Conservation (phyloP, 1,139 yeast species). For the Lodderomyces orthopsilosis region DNA sequence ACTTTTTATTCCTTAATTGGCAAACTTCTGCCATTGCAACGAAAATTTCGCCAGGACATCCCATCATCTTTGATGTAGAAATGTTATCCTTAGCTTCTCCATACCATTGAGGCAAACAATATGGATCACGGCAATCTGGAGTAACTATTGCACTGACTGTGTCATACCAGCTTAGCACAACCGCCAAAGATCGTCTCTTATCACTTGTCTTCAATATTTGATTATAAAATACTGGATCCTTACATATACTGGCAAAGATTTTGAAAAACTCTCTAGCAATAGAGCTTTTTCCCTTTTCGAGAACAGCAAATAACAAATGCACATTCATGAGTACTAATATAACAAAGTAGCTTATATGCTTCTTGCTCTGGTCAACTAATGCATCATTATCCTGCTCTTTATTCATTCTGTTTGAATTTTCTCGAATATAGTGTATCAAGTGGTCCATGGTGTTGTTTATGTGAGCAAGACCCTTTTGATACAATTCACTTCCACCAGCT, state of each 20-base stretch:
- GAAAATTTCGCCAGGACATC: slow-evolving; percentile 57
- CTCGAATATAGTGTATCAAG: slow-evolving; percentile 34
- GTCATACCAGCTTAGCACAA: slow-evolving; percentile 55
- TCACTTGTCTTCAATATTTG: slow-evolving; percentile 33
- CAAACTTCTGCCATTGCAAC: slow-evolving; percentile 43
- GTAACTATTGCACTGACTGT: slow-evolving; percentile 53
- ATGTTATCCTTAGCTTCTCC: slow-evolving; percentile 38
- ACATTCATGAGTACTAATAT: slow-evolving; percentile 50
- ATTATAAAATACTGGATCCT: slow-evolving; percentile 24
- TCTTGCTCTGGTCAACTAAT: slow-evolving; percentile 25
- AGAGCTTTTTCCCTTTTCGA: slow-evolving; percentile 53
- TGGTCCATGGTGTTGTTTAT: slow-evolving; percentile 53
- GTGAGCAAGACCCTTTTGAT: slow-evolving; percentile 48
- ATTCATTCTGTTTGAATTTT: slow-evolving; percentile 7
- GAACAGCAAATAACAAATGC: slow-evolving; percentile 47
- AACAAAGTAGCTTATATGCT: slow-evolving; percentile 45
- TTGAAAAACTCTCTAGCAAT: slow-evolving; percentile 46
- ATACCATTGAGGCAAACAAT: slow-evolving; percentile 50
- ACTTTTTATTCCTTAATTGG: slow-evolving; percentile 32
- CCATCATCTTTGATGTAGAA: slow-evolving; percentile 52
- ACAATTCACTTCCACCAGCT: slow-evolving; percentile 48
- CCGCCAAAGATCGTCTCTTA: slow-evolving; percentile 46
- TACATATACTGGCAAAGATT: slow-evolving; percentile 48
- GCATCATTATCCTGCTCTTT: slow-evolving; percentile 15
- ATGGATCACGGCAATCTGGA: slow-evolving; percentile 53